phyloP scores from a whole-genome alignment of 805 yeast genomes.

The Clavispora vitiphila region DNA sequence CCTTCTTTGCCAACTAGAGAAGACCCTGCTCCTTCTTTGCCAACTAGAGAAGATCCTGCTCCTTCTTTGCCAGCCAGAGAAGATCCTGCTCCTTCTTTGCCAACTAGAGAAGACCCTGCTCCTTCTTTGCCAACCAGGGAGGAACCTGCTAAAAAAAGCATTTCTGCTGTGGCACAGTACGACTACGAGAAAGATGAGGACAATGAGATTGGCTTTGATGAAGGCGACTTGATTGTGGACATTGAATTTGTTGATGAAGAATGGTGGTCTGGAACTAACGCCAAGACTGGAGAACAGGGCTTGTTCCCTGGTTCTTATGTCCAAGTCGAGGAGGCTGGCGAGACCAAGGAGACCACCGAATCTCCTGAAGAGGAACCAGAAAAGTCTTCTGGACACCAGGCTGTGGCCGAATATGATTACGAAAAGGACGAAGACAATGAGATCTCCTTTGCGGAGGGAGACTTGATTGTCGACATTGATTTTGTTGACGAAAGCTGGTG shows the following conservation, averaged over 20 bases:
- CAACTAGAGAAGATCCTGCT: constrained; percentile 5
- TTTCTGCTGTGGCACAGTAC: constrained; percentile 72
- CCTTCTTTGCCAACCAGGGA: neutral
- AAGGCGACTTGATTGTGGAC: constrained; percentile 62
- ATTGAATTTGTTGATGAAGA: constrained; percentile 70
- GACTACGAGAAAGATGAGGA: constrained; percentile 74
- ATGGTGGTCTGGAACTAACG: constrained; percentile 55
- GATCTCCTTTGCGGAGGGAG: constrained; percentile 79
- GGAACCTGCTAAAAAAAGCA: constrained; percentile 8
- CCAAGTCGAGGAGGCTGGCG: constrained; percentile 21
- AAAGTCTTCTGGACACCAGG: constrained; percentile 29
- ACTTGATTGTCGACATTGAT: constrained; percentile 73
- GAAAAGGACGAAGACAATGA: constrained; percentile 94
- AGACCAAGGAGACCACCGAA: constrained; percentile 11
- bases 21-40: constrained; percentile 15
- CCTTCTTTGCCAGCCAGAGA: constrained; percentile 14
- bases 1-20: constrained; percentile 17
- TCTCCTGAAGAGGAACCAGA: constrained; percentile 16
- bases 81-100: constrained; percentile 8
- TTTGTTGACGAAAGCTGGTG: constrained; percentile 97
- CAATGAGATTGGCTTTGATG: constrained; percentile 62
- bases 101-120: constrained; percentile 8
- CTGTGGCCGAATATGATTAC: constrained; percentile 70
- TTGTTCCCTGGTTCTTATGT: constrained; percentile 57
- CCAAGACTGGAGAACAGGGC: constrained; percentile 43